Percentiles rank a stretch among this genome's conserved stretches.
Evolutionary conservation across 306 rosid species (phyloP).

Genomic region (Quillaja saponaria): DNA sequence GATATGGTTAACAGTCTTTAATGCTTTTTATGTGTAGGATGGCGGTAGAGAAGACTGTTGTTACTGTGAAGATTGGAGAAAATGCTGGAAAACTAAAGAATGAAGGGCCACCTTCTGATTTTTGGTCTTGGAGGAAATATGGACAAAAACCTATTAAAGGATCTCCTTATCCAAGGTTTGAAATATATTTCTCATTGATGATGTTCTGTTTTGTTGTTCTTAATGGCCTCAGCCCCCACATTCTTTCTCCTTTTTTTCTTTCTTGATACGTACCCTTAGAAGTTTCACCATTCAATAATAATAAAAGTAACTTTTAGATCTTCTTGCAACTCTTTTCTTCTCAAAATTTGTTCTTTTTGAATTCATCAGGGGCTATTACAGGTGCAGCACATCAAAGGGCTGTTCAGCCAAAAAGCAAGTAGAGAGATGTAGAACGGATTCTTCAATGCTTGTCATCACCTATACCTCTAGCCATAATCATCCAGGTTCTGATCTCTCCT

Average conservation of each 20-base stretch:
- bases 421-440: conserved; percentile 85
- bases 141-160: conserved; percentile 97
- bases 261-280: conserved; percentile 14
- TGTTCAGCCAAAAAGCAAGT: conserved; percentile 96
- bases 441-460: conserved; percentile 79
- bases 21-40: conserved; percentile 52
- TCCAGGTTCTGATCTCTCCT: conserved; percentile 56
- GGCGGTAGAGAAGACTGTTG: conserved; percentile 67
- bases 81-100: conserved; percentile 77
- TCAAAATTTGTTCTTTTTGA: conserved; percentile 9
- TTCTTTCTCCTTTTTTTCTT: conserved; percentile 5
- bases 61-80: conserved; percentile 64
- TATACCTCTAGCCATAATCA: conserved; percentile 80
- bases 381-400: conserved; percentile 85
- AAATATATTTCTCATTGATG: conserved; percentile 7
- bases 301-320: not conserved
- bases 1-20: conserved; percentile 1
- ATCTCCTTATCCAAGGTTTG: conserved; percentile 90
- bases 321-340: conserved; percentile 2
- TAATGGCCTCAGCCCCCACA: not conserved
- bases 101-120: conserved; percentile 87
- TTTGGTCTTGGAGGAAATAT: conserved; percentile 98
- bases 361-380: conserved; percentile 72
- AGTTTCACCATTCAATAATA: not conserved
- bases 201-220: conserved; percentile 12